These are phyloP conservation scores for Gentiana dahurica DNA, from an alignment of 257 asterid genomes.

Conservation along the genomic window DNA sequence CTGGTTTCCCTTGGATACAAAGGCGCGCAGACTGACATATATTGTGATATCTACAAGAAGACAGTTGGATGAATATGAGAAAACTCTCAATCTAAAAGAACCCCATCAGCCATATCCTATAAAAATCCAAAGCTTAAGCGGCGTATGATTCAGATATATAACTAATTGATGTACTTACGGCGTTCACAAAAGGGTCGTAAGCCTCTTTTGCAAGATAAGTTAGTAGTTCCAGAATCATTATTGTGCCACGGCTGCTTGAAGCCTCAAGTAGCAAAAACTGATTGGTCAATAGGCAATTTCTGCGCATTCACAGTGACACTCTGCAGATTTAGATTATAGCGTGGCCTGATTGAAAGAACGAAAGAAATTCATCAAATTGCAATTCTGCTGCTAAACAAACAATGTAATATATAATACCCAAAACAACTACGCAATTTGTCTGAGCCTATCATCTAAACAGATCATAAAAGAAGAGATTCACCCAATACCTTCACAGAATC, in stretches of 20 bases:
- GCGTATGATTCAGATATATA: not conserved
- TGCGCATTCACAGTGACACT: slow-evolving; percentile 86
- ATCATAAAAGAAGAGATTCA: too few species aligned
- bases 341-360: slow-evolving; percentile 55
- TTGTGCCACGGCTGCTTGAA: slow-evolving; percentile 56
- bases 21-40: slow-evolving; percentile 51
- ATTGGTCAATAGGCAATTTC: slow-evolving; percentile 48
- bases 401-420: too few species aligned
- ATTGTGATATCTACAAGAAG: slow-evolving; percentile 48
- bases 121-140: too few species aligned
- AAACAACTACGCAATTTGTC: too few species aligned
- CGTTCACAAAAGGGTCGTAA: slow-evolving; percentile 63
- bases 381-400: not conserved
- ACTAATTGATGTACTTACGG: slow-evolving; percentile 37
- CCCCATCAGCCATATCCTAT: not conserved
- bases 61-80: not conserved
- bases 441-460: too few species aligned
- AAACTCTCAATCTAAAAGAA: not conserved
- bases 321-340: slow-evolving; percentile 74
- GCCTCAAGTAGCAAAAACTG: slow-evolving; percentile 54
- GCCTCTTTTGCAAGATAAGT: slow-evolving; percentile 92
- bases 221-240: slow-evolving; percentile 98
- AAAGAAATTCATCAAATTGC: slow-evolving; percentile 6
- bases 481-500: too few species aligned
- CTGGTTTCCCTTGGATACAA: slow-evolving; percentile 56